These are phyloP conservation scores for Hortiboletus flavorubellus DNA, from an alignment of 768 basidiomycete genomes.

Conservation along the genomic window DNA sequence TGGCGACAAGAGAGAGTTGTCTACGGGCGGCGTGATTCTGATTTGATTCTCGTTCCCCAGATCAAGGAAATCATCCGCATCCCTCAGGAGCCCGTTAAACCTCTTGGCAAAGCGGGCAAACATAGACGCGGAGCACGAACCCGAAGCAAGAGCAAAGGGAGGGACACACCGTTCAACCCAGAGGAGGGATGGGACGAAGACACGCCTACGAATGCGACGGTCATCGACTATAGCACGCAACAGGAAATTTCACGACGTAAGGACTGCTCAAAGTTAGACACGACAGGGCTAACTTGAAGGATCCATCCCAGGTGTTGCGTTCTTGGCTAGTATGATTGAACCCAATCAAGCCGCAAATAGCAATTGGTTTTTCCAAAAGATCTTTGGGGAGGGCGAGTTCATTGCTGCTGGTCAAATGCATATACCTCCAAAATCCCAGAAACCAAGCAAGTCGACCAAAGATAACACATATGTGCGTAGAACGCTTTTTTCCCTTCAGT, in stretches of 20 bases:
- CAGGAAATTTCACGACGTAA: constrained; percentile 69
- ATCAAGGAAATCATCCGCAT: constrained; percentile 64
- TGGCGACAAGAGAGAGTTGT: constrained; percentile 93
- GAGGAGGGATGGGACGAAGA: constrained; percentile 87
- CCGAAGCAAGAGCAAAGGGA: constrained; percentile 37
- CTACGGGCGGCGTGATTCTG: constrained; percentile 62
- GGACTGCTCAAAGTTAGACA: constrained; percentile 30
- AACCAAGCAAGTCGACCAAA: constrained; percentile 84
- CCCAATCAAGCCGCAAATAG: constrained; percentile 58
- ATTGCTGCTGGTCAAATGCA: constrained; percentile 86
- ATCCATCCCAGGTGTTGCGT: constrained; percentile 63
- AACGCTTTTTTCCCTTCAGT: neutral
- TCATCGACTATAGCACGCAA: constrained; percentile 62
- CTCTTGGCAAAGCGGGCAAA: constrained; percentile 43
- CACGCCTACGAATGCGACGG: constrained; percentile 62
- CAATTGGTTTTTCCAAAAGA: constrained; percentile 84
- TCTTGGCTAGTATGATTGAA: constrained; percentile 64
- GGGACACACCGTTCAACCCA: constrained; percentile 38
- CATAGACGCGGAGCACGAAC: constrained; percentile 29
- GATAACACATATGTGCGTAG: constrained; percentile 88
- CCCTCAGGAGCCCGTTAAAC: constrained; percentile 46
- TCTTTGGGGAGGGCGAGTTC: constrained; percentile 88
- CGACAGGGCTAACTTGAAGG: constrained; percentile 1
- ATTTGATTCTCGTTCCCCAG: constrained; percentile 52
- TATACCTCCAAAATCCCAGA: constrained; percentile 75